Percentiles rank a stretch among this genome's conserved stretches.
phyloP scores from a whole-genome alignment of 176 grass and related monocot species.

The Elaeis guineensis region DNA sequence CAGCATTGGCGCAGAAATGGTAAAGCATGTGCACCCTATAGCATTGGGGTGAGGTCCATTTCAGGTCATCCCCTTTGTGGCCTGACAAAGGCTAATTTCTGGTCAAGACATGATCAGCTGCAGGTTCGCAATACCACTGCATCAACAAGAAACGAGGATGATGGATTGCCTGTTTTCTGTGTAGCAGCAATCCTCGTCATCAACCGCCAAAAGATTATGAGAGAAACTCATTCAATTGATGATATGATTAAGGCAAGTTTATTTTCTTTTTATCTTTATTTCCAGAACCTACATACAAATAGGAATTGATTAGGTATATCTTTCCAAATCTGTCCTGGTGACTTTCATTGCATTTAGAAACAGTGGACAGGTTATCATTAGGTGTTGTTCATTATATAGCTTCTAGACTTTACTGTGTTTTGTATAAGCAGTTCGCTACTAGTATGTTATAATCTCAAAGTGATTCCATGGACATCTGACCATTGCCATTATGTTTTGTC shows the following conservation, averaged over 20 bases:
- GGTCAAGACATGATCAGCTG: conserved; percentile 55
- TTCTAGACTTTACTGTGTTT: no score
- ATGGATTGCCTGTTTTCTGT: conserved; percentile 82
- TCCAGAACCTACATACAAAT: neutral
- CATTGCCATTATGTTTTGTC: no score
- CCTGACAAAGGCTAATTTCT: conserved; percentile 69
- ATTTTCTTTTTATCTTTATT: conserved; percentile 4
- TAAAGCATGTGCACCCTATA: conserved; percentile 35
- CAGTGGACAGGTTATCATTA: no score
- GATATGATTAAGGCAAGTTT: conserved; percentile 4
- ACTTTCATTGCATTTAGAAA: no score
- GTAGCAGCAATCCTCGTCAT: conserved; percentile 70
- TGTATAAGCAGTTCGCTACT: no score
- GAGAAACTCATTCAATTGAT: conserved; percentile 8
- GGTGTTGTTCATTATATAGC: no score
- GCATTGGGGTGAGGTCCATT: conserved; percentile 37
- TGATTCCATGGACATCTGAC: no score
- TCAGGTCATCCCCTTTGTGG: conserved; percentile 69
- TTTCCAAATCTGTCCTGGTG: no score
- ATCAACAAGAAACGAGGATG: conserved; percentile 35
- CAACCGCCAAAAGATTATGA: conserved; percentile 13
- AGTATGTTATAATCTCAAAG: no score
- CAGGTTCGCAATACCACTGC: conserved; percentile 22
- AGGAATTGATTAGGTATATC: no score
- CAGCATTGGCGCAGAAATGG: conserved; percentile 38